Conservation (phyloP, 1,284 basidiomycete species). For the Heterobasidion annosum region DNA sequence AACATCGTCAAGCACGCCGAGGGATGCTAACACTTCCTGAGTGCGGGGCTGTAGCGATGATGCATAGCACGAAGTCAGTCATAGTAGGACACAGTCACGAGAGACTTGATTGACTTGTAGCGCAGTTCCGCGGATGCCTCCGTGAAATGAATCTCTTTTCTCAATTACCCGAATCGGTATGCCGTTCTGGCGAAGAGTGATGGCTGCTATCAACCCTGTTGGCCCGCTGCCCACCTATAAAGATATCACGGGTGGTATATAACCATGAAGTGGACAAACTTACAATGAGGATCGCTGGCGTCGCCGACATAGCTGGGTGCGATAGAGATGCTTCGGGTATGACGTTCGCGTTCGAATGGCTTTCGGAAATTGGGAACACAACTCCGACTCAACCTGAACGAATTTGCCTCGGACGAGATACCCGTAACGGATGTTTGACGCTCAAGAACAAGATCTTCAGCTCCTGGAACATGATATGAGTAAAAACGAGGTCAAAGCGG, state of each 20-base stretch:
- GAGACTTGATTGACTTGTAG: conserved; percentile 4
- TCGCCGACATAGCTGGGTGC: neutral
- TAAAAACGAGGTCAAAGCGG: no score
- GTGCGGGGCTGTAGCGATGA: conserved; percentile 6
- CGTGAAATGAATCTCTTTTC: conserved; percentile 10
- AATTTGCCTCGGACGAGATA: no score
- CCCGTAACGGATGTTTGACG: no score
- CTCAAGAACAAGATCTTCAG: no score
- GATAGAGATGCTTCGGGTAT: neutral
- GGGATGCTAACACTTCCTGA: conserved; percentile 7
- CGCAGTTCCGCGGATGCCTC: conserved; percentile 10
- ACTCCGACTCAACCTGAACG: no score
- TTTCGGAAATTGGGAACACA: no score
- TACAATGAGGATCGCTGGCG: neutral
- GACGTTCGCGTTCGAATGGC: no score
- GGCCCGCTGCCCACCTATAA: conserved; percentile 17
- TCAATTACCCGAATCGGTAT: conserved; percentile 17
- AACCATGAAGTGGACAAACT: neutral
- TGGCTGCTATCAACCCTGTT: conserved; percentile 15
- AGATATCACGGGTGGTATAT: neutral
- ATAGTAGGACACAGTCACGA: neutral
- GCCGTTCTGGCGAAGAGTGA: conserved; percentile 15
- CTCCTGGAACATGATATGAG: no score
- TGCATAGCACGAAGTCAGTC: neutral
- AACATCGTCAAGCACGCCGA: conserved; percentile 11